Evolutionary conservation across 2,329 filamentous ascomycete genomes (phyloP).

Genomic region (Cercospora berteroae): DNA sequence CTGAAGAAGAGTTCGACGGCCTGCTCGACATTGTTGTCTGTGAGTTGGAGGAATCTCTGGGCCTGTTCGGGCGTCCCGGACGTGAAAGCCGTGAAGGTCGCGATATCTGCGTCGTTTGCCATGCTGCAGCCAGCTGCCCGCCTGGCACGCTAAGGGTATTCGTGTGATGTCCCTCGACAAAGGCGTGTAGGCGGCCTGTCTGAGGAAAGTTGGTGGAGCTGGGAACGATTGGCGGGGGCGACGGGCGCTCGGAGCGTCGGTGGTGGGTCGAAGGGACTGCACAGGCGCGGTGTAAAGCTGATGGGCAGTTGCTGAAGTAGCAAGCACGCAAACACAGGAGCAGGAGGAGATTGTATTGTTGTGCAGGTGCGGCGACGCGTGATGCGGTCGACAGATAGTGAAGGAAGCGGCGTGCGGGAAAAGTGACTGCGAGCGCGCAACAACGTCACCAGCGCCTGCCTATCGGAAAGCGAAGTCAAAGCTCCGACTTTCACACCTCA

Average conservation of each 20-base stretch:
- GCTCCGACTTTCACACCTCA: not conserved
- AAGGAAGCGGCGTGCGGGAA: not conserved
- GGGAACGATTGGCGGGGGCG: not conserved
- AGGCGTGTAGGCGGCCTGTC: not conserved
- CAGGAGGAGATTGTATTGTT: not conserved
- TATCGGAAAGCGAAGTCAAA: not conserved
- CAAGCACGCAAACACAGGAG: not conserved
- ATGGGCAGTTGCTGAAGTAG: not conserved
- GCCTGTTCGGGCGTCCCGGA: constrained; percentile 71
- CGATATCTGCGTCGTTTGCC: constrained; percentile 59
- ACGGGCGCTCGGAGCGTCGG: not conserved
- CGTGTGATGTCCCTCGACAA: not conserved
- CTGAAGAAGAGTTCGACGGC: constrained; percentile 90
- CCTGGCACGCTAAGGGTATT: not conserved
- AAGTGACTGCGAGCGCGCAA: not conserved
- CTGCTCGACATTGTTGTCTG: constrained; percentile 79
- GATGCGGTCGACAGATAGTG: not conserved
- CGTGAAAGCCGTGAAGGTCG: constrained; percentile 79
- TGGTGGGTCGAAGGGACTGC: not conserved
- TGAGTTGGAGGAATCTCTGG: constrained; percentile 76
- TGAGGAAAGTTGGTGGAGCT: not conserved
- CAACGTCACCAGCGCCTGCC: constrained; percentile 7
- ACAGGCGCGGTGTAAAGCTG: not conserved
- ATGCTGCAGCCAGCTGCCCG: not conserved
- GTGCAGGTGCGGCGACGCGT: not conserved